Percentiles rank a stretch among this genome's conserved stretches.
These are phyloP conservation scores for Lactifluus pinguis DNA, from an alignment of 768 basidiomycete genomes.

Conservation along the genomic window DNA sequence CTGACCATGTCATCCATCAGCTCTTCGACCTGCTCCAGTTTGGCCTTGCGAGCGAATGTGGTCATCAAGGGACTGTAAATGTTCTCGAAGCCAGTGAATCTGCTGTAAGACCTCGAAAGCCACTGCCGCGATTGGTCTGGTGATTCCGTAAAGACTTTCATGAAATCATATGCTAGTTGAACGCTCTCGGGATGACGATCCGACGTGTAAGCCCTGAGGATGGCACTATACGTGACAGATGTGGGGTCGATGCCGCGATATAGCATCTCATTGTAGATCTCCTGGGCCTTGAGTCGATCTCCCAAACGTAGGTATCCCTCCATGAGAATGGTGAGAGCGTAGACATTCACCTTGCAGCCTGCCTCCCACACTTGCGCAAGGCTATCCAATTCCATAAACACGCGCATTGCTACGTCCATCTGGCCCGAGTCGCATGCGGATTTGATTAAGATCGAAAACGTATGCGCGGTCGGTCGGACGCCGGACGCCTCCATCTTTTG, in stretches of 20 bases:
- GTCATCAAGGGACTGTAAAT: slow-evolving; percentile 56
- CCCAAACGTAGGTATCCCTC: slow-evolving; percentile 55
- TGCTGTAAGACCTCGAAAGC: slow-evolving; percentile 32
- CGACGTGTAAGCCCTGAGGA: slow-evolving; percentile 54
- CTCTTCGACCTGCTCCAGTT: slow-evolving; percentile 46
- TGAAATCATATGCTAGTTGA: slow-evolving; percentile 55
- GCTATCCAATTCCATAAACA: slow-evolving; percentile 62
- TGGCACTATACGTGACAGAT: slow-evolving; percentile 56
- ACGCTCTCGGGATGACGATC: slow-evolving; percentile 43
- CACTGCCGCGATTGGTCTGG: slow-evolving; percentile 31
- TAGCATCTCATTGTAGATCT: slow-evolving; percentile 64
- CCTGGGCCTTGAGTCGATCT: slow-evolving; percentile 46
- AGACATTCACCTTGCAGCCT: slow-evolving; percentile 40
- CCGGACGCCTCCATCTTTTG: slow-evolving; percentile 40
- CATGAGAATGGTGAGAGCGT: slow-evolving; percentile 68
- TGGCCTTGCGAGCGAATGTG: slow-evolving; percentile 36
- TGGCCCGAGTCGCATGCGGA: slow-evolving; percentile 67
- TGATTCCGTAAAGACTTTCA: slow-evolving; percentile 38
- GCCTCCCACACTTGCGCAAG: slow-evolving; percentile 31
- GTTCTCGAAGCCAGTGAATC: slow-evolving; percentile 39
- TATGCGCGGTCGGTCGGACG: slow-evolving; percentile 48
- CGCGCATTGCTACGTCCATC: slow-evolving; percentile 53
- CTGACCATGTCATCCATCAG: slow-evolving; percentile 45
- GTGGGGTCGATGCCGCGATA: slow-evolving; percentile 54
- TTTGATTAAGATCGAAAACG: slow-evolving; percentile 70